A percentile compares a stretch with the other conserved stretches of the same genome.
phyloP scores from a whole-genome alignment of 129 eudicot genomes.

The Ambrosia trifida region DNA sequence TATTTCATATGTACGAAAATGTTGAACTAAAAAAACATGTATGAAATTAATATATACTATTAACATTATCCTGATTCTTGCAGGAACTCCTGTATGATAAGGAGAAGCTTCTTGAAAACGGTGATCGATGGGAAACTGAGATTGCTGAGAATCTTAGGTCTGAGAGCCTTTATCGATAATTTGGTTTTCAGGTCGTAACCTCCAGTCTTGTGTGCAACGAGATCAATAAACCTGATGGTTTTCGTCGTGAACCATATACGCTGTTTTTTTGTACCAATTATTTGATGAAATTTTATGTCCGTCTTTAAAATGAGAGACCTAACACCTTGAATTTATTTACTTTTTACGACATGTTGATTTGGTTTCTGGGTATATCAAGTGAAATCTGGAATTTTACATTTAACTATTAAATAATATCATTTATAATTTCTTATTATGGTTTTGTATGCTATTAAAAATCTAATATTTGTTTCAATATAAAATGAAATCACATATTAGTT shows the following conservation, averaged over 20 bases:
- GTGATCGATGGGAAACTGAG: constrained; percentile 99
- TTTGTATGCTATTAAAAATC: too few relatives aligned
- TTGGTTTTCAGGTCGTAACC: constrained; percentile 5
- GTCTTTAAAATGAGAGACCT: background rate
- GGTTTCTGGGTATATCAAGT: background rate
- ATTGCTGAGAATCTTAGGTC: constrained; percentile 97
- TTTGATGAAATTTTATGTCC: constrained; percentile 4
- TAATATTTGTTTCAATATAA: too few relatives aligned
- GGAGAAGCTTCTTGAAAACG: constrained; percentile 98
- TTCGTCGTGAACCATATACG: constrained; percentile 1
- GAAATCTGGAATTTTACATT: too few relatives aligned
- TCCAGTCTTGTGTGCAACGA: constrained; percentile 15
- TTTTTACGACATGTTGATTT: background rate
- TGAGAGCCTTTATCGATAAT: constrained; percentile 86
- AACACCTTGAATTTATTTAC: background rate
- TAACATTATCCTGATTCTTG: constrained; percentile 34
- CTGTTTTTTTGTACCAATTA: constrained; percentile 8
- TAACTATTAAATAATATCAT: too few relatives aligned
- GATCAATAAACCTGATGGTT: constrained; percentile 14
- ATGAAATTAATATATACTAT: background rate
- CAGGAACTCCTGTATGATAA: constrained; percentile 98
- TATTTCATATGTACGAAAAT: too few relatives aligned
- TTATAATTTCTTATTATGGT: too few relatives aligned
- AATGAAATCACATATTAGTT: too few relatives aligned
- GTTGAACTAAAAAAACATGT: too few relatives aligned